Evolutionary conservation across 192 early-diverging fungal genomes (phyloP), one percentile per base, ranked within the genome.

Genomic region (Entophlyctis luteolus): DNA sequence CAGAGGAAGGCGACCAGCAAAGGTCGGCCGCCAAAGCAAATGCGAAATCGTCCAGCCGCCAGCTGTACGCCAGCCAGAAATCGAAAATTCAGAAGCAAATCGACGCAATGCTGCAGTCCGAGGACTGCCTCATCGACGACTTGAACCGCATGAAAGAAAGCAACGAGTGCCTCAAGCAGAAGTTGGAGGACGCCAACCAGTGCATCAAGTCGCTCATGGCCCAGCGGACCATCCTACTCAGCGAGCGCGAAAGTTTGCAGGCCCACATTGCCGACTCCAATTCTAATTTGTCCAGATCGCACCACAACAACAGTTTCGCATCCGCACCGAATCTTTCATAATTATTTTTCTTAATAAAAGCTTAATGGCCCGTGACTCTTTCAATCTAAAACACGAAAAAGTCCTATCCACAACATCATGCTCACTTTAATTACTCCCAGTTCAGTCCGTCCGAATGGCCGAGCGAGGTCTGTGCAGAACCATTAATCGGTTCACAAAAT

Each of bases 161-260:
- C 14, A 71, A 71, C 60, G 36, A 57, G 20, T 27, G 56, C 14
- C 35, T 71, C 38, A 47, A 56, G 20, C 60, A 71, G 60, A 45
- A 55, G 33, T 42, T 71, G 10, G 48, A 52, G 20, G 23, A 36
- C 20, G 48, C 60, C 16, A 35, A 71, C 32, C 31, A 54, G 29
- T 50, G 59, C 33, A 56, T 54, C 48, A 14, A 42, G 16, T 49
- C 59, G 5, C 55, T 71, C 12, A 62, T 71, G 53, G 50, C 48
- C 16, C 70, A 71, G 50, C 23, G 70, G 29, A 47, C 46, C 18
- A 65, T 71, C 50, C 35, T 71, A 62, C 32, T 71, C 18, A 52
- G 56, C 42, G 70, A 71, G 22, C 31, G 70, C 1, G 70, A 71
- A n/a, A n/a, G n/a, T n/a, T n/a, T n/a, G n/a, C n/a, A n/a, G n/a